Percentiles rank a stretch among this genome's conserved stretches.
phyloP scores from a whole-genome alignment of 2,329 filamentous ascomycete species.

The Colletotrichum coccodes region DNA sequence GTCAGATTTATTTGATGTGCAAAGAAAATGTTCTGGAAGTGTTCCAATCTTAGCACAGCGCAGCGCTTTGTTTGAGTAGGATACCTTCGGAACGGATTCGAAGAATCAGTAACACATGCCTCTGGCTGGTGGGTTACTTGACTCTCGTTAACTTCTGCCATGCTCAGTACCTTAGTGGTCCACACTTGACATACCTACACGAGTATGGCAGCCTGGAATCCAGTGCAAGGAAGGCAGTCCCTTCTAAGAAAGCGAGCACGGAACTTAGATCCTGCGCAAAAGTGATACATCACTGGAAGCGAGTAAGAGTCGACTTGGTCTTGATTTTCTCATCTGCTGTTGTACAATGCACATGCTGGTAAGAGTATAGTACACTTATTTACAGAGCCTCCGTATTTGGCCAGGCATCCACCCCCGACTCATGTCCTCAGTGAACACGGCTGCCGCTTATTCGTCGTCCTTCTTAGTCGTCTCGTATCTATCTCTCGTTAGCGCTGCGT shows the following conservation, averaged over 20 bases:
- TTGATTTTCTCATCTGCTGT: conserved; percentile 10
- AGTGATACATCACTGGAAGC: not conserved
- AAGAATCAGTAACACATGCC: not conserved
- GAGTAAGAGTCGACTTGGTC: conserved; percentile 7
- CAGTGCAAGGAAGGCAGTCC: no score
- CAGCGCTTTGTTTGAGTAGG: not conserved
- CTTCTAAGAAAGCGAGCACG: not conserved
- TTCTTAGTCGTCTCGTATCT: conserved; percentile 73
- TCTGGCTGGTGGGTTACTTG: not conserved
- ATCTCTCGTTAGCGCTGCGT: conserved; percentile 43
- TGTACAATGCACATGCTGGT: conserved; percentile 28
- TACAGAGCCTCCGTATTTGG: conserved; percentile 20
- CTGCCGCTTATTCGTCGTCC: conserved; percentile 42
- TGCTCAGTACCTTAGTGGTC: no score
- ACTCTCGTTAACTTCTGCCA: not conserved
- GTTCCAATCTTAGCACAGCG: not conserved
- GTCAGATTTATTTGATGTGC: not conserved
- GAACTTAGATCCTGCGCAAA: not conserved
- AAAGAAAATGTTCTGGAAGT: not conserved
- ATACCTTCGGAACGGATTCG: not conserved
- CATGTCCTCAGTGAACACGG: not conserved
- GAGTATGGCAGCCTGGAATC: no score
- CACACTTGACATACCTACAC: no score
- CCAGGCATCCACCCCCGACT: not conserved
- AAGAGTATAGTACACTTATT: conserved; percentile 33